A percentile compares a stretch with the other conserved stretches of the same genome.
phyloP scores from a whole-genome alignment of 2,329 filamentous ascomycete genomes.

The Xylariaceae sp. region DNA sequence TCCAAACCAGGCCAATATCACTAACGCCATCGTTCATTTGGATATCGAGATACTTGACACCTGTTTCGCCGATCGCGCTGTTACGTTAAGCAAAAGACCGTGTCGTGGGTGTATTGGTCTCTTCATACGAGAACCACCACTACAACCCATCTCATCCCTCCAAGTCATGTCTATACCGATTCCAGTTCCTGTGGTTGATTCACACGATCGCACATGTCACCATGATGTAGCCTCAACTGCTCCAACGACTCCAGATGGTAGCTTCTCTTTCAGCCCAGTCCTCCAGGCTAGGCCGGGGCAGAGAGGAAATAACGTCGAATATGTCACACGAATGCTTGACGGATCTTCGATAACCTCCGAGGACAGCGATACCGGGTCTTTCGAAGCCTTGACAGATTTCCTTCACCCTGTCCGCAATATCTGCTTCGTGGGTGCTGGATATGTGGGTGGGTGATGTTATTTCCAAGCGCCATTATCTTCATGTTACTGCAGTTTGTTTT shows the following conservation, averaged over 20 bases:
- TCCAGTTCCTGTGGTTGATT: slow-evolving; percentile 18
- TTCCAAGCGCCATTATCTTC: background rate
- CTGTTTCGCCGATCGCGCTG: no score
- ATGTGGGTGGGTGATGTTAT: slow-evolving; percentile 33
- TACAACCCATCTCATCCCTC: background rate
- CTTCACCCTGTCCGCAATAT: slow-evolving; percentile 15
- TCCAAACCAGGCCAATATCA: no score
- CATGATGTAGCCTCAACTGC: slow-evolving; percentile 34
- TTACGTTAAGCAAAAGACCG: no score
- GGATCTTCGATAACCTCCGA: slow-evolving; percentile 1
- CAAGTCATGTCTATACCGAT: slow-evolving; percentile 14
- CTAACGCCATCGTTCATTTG: no score
- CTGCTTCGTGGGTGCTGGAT: slow-evolving; percentile 27
- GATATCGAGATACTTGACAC: no score
- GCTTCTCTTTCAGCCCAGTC: slow-evolving; percentile 37
- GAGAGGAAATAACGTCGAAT: slow-evolving; percentile 1
- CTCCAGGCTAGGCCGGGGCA: slow-evolving; percentile 24
- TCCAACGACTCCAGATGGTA: slow-evolving; percentile 41
- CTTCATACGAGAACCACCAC: no score
- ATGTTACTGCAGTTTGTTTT: no score
- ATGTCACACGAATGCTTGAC: slow-evolving; percentile 2
- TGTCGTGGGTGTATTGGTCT: no score
- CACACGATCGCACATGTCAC: slow-evolving; percentile 24
- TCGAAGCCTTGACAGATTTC: slow-evolving; percentile 2
- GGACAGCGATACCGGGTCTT: background rate